phyloP scores from a whole-genome alignment of 495 filamentous ascomycete genomes.

The Aspergillus nidulans region DNA sequence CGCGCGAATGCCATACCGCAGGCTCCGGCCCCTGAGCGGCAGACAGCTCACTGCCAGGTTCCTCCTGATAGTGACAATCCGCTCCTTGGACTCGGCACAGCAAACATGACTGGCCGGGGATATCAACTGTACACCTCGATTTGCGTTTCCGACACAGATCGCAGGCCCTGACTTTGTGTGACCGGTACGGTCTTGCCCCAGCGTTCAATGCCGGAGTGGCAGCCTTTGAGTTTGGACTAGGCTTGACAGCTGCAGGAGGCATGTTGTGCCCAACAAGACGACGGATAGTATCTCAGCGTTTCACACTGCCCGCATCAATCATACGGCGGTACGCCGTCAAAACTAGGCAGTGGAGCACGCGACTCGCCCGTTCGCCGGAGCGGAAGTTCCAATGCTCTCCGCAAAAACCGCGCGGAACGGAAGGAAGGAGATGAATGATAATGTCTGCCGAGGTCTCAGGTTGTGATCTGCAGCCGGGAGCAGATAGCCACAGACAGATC shows the following conservation, averaged over 20 bases:
- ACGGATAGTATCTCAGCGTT: background rate
- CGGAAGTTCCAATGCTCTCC: background rate
- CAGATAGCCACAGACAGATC: background rate
- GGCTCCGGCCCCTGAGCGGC: conserved; percentile 25
- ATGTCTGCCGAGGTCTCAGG: background rate
- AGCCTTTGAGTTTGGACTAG: conserved; percentile 33
- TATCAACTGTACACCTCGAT: conserved; percentile 48
- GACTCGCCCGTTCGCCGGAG: background rate
- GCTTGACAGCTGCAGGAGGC: conserved; percentile 31
- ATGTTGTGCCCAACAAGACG: conserved; percentile 32
- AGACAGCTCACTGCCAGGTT: conserved; percentile 25
- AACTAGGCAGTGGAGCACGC: conserved; percentile 3
- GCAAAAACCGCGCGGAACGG: background rate
- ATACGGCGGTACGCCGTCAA: background rate
- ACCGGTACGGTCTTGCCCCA: conserved; percentile 46
- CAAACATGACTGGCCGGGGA: conserved; percentile 43
- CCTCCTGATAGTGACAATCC: conserved; percentile 47
- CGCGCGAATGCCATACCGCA: conserved; percentile 27
- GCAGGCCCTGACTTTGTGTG: conserved; percentile 50
- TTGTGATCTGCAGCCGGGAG: conserved; percentile 2
- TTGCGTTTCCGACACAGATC: conserved; percentile 51
- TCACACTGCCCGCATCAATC: conserved; percentile 3
- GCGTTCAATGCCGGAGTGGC: conserved; percentile 42
- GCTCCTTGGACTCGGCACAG: conserved; percentile 48
- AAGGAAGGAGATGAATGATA: background rate